These are phyloP conservation scores for Prunus dulcis DNA, from an alignment of 306 rosid species.

Conservation along the genomic window DNA sequence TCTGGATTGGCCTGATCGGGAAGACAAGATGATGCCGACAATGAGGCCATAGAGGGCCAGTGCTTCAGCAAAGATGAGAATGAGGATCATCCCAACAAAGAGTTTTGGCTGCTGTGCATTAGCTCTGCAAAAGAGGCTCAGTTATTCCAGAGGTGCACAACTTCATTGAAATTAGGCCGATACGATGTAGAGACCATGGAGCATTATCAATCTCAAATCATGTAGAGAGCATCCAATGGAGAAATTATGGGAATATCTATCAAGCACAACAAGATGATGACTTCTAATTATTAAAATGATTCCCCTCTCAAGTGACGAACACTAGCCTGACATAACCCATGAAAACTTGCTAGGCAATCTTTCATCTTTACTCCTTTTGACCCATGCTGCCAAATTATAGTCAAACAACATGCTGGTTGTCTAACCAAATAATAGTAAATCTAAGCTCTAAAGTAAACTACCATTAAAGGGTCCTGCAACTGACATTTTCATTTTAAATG, in stretches of 20 bases:
- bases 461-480: neutral
- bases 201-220: neutral
- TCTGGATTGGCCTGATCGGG: conserved; percentile 89
- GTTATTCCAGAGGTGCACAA: conserved; percentile 12
- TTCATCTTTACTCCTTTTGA: neutral
- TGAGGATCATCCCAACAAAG: conserved; percentile 85
- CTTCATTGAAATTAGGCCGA: neutral
- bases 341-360: neutral
- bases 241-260: neutral
- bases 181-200: neutral
- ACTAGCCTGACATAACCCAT: neutral
- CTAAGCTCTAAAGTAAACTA: neutral
- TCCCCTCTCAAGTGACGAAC: neutral
- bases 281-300: neutral
- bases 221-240: neutral
- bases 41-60: conserved; percentile 82
- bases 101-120: conserved; percentile 91
- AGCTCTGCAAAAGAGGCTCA: conserved; percentile 55
- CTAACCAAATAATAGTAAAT: neutral
- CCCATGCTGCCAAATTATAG: neutral
- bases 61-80: conserved; percentile 85
- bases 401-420: neutral
- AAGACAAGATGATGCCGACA: conserved; percentile 81
- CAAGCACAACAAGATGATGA: neutral
- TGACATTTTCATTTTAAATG: neutral